These are phyloP conservation scores for Yamadazyma kanchanaburiensis DNA, from an alignment of 1,139 yeast genomes.

Conservation along the genomic window DNA sequence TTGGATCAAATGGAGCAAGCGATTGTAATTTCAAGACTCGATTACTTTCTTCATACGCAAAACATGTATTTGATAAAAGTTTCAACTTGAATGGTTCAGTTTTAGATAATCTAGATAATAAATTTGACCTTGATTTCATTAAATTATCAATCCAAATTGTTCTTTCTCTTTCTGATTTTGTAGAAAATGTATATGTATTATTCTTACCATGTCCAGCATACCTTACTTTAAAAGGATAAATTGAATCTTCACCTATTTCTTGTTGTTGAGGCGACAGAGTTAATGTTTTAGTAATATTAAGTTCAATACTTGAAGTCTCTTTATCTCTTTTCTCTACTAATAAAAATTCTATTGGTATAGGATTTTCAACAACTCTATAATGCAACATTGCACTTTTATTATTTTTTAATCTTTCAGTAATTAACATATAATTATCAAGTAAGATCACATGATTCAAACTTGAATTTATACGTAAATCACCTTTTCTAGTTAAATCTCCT, in stretches of 20 bases:
- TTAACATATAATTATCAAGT: constrained; percentile 68
- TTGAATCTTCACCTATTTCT: constrained; percentile 40
- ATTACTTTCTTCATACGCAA: constrained; percentile 59
- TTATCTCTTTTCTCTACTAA: constrained; percentile 48
- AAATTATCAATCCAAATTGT: constrained; percentile 59
- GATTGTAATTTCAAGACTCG: constrained; percentile 59
- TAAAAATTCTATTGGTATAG: constrained; percentile 59
- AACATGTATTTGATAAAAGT: constrained; percentile 56
- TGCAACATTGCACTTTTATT: constrained; percentile 19
- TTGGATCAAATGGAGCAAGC: constrained; percentile 60
- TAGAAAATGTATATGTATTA: constrained; percentile 51
- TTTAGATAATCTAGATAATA: constrained; percentile 41
- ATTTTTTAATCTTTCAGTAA: constrained; percentile 50
- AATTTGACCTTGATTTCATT: constrained; percentile 50
- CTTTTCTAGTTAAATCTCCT: constrained; percentile 61
- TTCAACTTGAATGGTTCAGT: constrained; percentile 55
- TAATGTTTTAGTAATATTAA: constrained; percentile 18
- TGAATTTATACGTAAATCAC: constrained; percentile 57
- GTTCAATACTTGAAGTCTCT: constrained; percentile 18
- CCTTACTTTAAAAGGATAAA: constrained; percentile 38
- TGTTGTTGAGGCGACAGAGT: constrained; percentile 16
- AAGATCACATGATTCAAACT: constrained; percentile 53
- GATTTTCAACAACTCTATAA: constrained; percentile 51
- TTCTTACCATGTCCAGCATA: constrained; percentile 45
- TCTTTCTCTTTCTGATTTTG: constrained; percentile 53